phyloP scores from a whole-genome alignment of 495 filamentous ascomycete genomes.

The Aspergillus campestris region DNA sequence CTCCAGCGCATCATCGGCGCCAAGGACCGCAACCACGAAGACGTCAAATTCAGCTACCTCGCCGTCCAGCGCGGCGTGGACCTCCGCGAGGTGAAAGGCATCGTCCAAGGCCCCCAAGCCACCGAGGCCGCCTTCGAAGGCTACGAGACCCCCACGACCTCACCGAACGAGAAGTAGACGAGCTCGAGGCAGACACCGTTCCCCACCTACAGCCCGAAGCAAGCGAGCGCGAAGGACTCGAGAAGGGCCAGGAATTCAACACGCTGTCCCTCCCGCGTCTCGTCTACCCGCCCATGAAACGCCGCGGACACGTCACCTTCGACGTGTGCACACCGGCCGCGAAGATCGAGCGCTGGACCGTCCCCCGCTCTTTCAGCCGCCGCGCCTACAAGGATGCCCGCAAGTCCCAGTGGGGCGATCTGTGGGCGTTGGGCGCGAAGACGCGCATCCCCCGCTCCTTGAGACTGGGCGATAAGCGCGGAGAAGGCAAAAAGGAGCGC shows the following conservation, averaged over 20 bases:
- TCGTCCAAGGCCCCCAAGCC: slow-evolving; percentile 34
- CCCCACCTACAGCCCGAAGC: neutral
- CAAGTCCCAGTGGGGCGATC: slow-evolving; percentile 84
- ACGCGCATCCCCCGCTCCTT: slow-evolving; percentile 56
- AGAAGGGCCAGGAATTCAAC: slow-evolving; percentile 25
- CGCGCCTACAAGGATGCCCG: slow-evolving; percentile 84
- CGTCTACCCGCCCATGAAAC: slow-evolving; percentile 75
- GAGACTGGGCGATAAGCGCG: slow-evolving; percentile 52
- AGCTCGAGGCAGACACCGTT: neutral
- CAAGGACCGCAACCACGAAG: slow-evolving; percentile 72
- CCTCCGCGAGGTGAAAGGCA: slow-evolving; percentile 28
- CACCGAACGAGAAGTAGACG: slow-evolving; percentile 1
- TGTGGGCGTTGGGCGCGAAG: slow-evolving; percentile 95
- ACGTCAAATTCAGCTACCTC: slow-evolving; percentile 81
- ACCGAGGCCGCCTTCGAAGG: slow-evolving; percentile 45
- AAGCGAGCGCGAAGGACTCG: neutral
- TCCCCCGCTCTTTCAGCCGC: slow-evolving; percentile 71
- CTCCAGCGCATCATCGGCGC: slow-evolving; percentile 70
- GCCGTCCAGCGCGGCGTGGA: slow-evolving; percentile 74
- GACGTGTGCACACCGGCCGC: slow-evolving; percentile 86
- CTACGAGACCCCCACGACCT: slow-evolving; percentile 26
- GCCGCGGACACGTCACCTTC: slow-evolving; percentile 75
- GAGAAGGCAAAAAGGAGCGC: slow-evolving; percentile 44
- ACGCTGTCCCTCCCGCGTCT: slow-evolving; percentile 68
- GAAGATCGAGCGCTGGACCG: slow-evolving; percentile 87